Base-by-base conservation (phyloP, 768 basidiomycete genomes). In the Hysterangium stoloniferum region DNA sequence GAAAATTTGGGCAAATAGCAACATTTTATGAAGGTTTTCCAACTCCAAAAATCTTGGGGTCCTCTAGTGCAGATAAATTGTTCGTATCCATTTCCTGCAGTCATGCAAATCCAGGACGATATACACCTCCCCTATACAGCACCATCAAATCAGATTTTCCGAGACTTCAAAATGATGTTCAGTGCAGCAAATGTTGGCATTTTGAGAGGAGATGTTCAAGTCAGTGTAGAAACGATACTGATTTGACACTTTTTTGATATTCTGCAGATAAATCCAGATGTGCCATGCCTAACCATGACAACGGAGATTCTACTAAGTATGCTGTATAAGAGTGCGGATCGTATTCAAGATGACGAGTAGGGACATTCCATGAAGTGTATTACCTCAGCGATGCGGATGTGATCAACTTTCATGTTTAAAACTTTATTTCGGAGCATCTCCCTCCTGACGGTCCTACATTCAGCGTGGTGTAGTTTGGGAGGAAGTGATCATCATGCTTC, bases 321-420 rank as follows among this genome's bases (percentile, higher is more conserved):
- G 96, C 76, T 99, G 19, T 97, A 97, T 70, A 95, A 98, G 65
- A 96, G 96, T 2, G 96, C 96, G 9, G 96, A 99, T 69, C 73
- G 98, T 19, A 99, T 99, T 59, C 80, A 96, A 29, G 96, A 99
- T 64, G 95, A 98, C 44, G 96, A 99, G 64, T 99, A 96, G 63
- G 96, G 98, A 20, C 98, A 54, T 99, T 99, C 62, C 96, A 99
- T 62, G 96, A 99, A 63, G 96, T 99, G 27, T 96, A 99, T 68
- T 99, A 99, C 66, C 94, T 99, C 47, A 99, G 98, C 61, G 96
- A 99, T 64, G 87, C 91, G 13, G 96, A 99, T 83, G 95, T 95
- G 49, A 52, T 68, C 54, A 24, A 44, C 45, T 62, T 58, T 33
- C 54, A 20, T 27, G 31, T 48, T 43, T 50, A 48, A 19, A 27